phyloP scores from a whole-genome alignment of 495 filamentous ascomycete species.

The Tirmania nivea region DNA sequence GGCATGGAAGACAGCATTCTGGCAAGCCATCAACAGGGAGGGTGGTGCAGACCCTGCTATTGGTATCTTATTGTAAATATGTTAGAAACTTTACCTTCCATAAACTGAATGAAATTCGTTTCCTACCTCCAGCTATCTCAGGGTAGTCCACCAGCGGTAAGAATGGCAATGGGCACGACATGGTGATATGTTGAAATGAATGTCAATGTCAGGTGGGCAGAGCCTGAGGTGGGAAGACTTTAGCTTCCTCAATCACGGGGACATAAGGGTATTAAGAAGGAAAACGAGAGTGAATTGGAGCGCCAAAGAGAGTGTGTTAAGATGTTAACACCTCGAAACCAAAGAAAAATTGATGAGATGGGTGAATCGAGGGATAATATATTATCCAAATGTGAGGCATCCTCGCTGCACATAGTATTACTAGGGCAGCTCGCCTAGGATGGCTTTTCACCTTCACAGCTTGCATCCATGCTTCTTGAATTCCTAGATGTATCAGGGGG shows the following conservation, averaged over 20 bases:
- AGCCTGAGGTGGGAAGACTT: neutral
- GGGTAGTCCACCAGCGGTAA: constrained; percentile 38
- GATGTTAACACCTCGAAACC: neutral
- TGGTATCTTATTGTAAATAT: constrained; percentile 2
- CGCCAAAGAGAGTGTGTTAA: neutral
- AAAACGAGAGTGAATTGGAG: neutral
- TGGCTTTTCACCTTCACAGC: neutral
- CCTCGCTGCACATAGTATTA: neutral
- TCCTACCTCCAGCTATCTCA: constrained; percentile 41
- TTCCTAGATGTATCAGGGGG: too few relatives aligned
- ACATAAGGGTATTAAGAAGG: neutral
- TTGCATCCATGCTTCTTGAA: neutral
- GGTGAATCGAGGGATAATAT: neutral
- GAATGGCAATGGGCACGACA: constrained; percentile 41
- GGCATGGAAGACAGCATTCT: constrained; percentile 78
- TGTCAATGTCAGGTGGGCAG: neutral
- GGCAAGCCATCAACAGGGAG: constrained; percentile 24
- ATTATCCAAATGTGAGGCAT: neutral
- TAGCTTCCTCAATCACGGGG: neutral
- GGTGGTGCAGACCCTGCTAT: constrained; percentile 29
- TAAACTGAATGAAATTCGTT: neutral
- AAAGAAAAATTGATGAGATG: neutral
- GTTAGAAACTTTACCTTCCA: neutral
- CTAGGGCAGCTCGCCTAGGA: neutral
- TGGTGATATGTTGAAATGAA: neutral